Conservation (phyloP, 148 eudicot genomes). For the Suaeda aralocaspica region DNA sequence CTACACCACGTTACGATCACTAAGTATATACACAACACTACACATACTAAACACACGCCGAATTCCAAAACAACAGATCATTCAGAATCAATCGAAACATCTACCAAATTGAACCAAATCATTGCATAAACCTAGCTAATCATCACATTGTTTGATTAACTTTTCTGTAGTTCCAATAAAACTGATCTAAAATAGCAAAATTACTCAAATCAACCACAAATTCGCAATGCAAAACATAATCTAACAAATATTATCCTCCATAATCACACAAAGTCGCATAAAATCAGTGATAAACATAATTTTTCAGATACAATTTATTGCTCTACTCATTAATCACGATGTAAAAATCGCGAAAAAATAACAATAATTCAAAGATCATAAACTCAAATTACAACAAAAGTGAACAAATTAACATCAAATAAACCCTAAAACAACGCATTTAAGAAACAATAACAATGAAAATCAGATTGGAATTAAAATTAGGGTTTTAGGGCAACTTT, state of each 20-base stretch:
- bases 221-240: not conserved
- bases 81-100: too few relatives aligned
- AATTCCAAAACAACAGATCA: not conserved
- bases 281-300: not conserved
- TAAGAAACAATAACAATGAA: not conserved
- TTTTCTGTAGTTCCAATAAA: not conserved
- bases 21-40: not conserved
- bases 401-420: conserved; percentile 3
- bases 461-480: conserved; percentile 2
- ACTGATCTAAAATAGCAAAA: not conserved
- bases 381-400: not conserved
- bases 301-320: not conserved
- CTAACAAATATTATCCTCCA: not conserved
- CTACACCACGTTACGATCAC: conserved; percentile 9
- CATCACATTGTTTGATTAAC: not conserved
- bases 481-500: conserved; percentile 28
- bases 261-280: not conserved
- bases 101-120: too few relatives aligned
- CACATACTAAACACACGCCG: not conserved
- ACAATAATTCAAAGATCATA: too few relatives aligned
- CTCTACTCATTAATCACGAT: not conserved
- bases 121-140: not conserved
- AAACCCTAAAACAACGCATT: not conserved
- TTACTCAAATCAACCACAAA: not conserved
- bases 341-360: not conserved